These are phyloP conservation scores for Syzygium aqueum DNA, from an alignment of 345 rosid genomes.

Conservation along the genomic window DNA sequence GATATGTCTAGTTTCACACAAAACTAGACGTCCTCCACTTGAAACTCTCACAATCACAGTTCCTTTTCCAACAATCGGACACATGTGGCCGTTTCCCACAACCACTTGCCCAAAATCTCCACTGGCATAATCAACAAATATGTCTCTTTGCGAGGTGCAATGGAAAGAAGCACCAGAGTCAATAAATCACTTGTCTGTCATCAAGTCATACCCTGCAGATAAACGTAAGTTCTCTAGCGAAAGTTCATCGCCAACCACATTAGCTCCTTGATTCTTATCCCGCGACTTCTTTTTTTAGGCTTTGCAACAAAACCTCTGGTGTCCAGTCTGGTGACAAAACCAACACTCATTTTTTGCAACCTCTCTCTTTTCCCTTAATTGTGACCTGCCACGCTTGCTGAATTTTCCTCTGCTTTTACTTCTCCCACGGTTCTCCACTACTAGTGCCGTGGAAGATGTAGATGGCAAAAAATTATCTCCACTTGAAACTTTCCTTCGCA, in stretches of 20 bases:
- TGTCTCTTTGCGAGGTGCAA: neutral
- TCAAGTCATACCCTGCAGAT: neutral
- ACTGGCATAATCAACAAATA: too few species aligned
- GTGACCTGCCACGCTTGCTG: accelerated
- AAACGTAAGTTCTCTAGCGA: neutral
- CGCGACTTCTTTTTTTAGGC: neutral
- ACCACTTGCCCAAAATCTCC: neutral
- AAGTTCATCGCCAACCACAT: too few species aligned
- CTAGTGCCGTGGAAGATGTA: neutral
- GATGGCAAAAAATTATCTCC: neutral
- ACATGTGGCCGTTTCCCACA: accelerated
- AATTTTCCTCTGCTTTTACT: neutral
- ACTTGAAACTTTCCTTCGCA: neutral
- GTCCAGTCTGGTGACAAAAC: accelerated
- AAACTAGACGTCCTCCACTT: accelerated
- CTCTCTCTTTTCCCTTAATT: neutral
- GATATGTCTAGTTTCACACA: neutral
- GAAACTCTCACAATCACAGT: accelerated
- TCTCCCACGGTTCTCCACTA: neutral
- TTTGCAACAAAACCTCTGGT: accelerated
- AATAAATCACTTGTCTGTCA: neutral
- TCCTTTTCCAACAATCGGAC: neutral
- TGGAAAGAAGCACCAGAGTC: accelerated
- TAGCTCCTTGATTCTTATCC: neutral
- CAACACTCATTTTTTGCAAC: too few species aligned